Conservation (phyloP, 1,284 basidiomycete species). For the Peniophora sp. region DNA sequence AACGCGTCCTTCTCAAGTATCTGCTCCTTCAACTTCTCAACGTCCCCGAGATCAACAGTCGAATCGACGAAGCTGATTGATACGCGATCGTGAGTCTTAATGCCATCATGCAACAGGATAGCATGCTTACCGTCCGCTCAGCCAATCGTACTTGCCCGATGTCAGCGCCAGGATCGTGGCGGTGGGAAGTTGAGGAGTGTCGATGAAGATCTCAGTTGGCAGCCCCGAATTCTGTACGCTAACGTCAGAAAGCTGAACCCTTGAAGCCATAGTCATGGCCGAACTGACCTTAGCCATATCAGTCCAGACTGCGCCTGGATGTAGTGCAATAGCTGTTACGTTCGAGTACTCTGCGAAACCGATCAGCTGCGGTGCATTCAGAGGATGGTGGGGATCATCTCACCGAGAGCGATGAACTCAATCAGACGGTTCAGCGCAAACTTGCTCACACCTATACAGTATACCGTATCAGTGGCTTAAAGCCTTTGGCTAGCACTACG, state of each 20-base stretch:
- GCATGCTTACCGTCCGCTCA: conserved; percentile 2
- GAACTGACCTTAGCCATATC: neutral
- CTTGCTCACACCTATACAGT: neutral
- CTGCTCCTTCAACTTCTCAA: conserved; percentile 7
- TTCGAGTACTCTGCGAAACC: neutral
- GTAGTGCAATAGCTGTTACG: neutral
- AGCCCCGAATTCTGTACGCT: neutral
- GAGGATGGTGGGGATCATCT: neutral
- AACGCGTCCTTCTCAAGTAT: conserved; percentile 4
- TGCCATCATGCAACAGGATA: neutral
- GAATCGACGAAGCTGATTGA: conserved; percentile 1
- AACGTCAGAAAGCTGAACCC: neutral
- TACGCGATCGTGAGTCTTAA: neutral
- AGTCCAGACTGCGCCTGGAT: neutral
- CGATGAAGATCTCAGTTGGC: neutral
- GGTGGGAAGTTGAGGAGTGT: neutral
- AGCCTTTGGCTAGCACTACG: too few relatives aligned
- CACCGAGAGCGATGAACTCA: neutral
- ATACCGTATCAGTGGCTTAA: too few relatives aligned
- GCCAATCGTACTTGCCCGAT: neutral
- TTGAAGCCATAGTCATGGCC: neutral
- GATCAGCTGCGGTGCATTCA: neutral
- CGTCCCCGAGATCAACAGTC: conserved; percentile 9
- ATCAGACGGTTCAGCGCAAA: neutral
- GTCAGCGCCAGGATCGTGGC: neutral